Evolutionary conservation across 148 eudicot species (phyloP).

Genomic region (Gaultheria prostrata): DNA sequence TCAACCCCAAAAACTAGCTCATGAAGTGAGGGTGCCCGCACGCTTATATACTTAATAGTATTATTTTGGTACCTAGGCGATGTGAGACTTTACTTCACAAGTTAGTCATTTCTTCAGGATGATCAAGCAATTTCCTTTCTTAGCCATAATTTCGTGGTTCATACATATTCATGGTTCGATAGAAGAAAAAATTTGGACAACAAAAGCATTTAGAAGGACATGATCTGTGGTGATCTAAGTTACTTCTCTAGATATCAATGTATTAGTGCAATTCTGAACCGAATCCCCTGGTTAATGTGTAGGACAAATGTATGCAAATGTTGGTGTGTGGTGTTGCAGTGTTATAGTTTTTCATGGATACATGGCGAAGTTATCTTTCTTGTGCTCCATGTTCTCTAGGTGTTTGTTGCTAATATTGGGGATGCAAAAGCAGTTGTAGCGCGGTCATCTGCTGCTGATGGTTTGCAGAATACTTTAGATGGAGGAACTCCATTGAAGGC

Average conservation of each 20-base stretch:
- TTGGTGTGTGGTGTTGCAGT: not conserved
- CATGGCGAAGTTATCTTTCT: not conserved
- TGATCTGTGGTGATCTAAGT: not conserved
- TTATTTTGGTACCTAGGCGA: no score
- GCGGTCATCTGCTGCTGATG: constrained; percentile 42
- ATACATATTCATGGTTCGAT: not conserved
- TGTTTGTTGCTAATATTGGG: constrained; percentile 88
- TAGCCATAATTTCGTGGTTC: not conserved
- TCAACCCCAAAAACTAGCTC: no score
- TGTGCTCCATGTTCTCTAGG: constrained; percentile 34
- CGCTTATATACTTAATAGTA: no score
- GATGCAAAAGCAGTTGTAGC: constrained; percentile 94
- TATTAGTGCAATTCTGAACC: not conserved
- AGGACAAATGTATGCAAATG: not conserved
- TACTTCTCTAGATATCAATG: constrained; percentile 4
- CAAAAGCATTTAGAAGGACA: not conserved
- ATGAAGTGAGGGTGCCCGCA: no score
- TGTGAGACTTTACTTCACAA: no score
- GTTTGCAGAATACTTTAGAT: constrained; percentile 30
- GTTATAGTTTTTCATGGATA: not conserved
- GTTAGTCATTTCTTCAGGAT: not conserved
- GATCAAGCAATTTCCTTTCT: not conserved
- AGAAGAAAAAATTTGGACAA: not conserved
- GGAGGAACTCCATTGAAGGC: constrained; percentile 50
- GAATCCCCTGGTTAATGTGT: not conserved